phyloP scores from a whole-genome alignment of 2,329 filamentous ascomycete genomes.

The Pseudocercospora cruenta region DNA sequence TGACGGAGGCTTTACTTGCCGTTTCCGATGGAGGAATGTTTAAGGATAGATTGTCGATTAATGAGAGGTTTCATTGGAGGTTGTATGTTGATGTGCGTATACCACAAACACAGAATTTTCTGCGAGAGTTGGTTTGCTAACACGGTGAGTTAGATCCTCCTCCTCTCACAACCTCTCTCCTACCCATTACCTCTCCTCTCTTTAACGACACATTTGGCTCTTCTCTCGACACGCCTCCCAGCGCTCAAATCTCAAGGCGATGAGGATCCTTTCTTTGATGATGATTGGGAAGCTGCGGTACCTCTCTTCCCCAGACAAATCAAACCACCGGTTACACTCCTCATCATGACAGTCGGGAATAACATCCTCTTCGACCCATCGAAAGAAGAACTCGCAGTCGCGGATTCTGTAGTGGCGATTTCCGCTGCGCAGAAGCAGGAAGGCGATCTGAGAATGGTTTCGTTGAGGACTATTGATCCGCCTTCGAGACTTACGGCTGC shows the following conservation, averaged over 20 bases:
- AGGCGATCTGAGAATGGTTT: slow-evolving; percentile 40
- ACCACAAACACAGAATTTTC: no score
- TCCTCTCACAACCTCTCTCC: slow-evolving; percentile 89
- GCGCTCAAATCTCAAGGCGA: slow-evolving; percentile 84
- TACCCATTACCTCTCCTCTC: slow-evolving; percentile 93
- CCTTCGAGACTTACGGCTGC: slow-evolving; percentile 54
- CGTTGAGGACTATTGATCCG: slow-evolving; percentile 54
- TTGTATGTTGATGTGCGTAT: slow-evolving; percentile 95
- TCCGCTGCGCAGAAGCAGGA: slow-evolving; percentile 61
- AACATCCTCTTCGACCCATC: slow-evolving; percentile 95
- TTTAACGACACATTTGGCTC: slow-evolving; percentile 88
- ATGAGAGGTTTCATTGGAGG: slow-evolving; percentile 92
- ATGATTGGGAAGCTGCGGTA: slow-evolving; percentile 88
- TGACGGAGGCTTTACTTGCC: slow-evolving; percentile 81
- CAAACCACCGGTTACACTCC: slow-evolving; percentile 83
- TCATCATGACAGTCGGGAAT: slow-evolving; percentile 81
- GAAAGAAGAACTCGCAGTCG: slow-evolving; percentile 88
- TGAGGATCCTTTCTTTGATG: slow-evolving; percentile 96
- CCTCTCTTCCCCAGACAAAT: slow-evolving; percentile 67
- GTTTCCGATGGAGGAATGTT: slow-evolving; percentile 68
- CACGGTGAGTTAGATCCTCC: slow-evolving; percentile 67
- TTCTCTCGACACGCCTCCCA: slow-evolving; percentile 83
- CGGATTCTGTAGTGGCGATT: slow-evolving; percentile 84
- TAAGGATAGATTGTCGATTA: slow-evolving; percentile 78
- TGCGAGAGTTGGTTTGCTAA: no score